phyloP scores from a whole-genome alignment of 116 monocot genomes.

The Papilionanthe hybrid region DNA sequence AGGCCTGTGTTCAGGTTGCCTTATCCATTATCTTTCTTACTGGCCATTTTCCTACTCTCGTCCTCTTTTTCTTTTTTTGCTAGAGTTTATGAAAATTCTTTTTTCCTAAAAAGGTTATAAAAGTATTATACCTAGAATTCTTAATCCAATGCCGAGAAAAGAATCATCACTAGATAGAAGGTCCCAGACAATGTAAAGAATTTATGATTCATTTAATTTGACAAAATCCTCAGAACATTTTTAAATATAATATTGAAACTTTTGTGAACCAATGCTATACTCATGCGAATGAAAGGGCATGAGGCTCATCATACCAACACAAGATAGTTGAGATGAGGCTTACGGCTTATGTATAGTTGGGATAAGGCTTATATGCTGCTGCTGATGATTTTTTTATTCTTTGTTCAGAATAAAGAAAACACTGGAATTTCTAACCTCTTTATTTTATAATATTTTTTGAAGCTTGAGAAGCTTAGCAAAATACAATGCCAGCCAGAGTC shows the following conservation, averaged over 20 bases:
- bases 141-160: neutral
- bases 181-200: no score
- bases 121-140: neutral
- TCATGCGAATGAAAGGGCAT: neutral
- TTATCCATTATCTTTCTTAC: neutral
- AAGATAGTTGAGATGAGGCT: neutral
- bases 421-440: neutral
- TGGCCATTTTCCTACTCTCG: neutral
- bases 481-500: conserved; percentile 94
- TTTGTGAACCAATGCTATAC: neutral
- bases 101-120: neutral
- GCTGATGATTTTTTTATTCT: neutral
- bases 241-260: neutral
- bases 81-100: no score
- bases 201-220: neutral
- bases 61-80: neutral
- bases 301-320: neutral
- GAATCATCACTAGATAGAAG: no score
- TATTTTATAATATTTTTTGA: conserved; percentile 22
- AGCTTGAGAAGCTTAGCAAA: conserved; percentile 96
- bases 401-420: neutral
- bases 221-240: neutral
- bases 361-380: neutral
- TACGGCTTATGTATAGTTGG: neutral
- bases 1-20: neutral